These are phyloP conservation scores for Wallemia hederae DNA, from an alignment of 1,284 basidiomycete species.

Conservation along the genomic window DNA sequence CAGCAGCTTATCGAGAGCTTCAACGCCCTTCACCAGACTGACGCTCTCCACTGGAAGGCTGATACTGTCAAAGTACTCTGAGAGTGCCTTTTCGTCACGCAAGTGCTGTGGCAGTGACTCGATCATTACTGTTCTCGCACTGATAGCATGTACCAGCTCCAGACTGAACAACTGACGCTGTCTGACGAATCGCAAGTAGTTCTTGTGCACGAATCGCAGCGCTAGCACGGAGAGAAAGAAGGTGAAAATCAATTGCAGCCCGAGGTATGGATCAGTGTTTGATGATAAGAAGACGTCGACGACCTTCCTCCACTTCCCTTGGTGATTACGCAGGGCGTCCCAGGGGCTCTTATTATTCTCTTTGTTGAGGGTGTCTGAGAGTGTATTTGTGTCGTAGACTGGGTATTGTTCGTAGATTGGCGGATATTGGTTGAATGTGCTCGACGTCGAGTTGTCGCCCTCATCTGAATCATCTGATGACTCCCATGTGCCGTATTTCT, in stretches of 20 bases:
- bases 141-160: conserved; percentile 74
- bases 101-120: conserved; percentile 54
- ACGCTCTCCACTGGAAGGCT: conserved; percentile 57
- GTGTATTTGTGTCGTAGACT: no score
- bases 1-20: conserved; percentile 37
- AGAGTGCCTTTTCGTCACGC: conserved; percentile 50
- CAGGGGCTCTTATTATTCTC: neutral
- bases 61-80: conserved; percentile 78
- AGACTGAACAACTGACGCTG: conserved; percentile 74
- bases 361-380: neutral
- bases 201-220: conserved; percentile 56
- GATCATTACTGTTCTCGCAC: conserved; percentile 71
- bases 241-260: conserved; percentile 67
- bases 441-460: conserved; percentile 10
- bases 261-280: conserved; percentile 58
- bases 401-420: conserved; percentile 6
- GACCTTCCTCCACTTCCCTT: conserved; percentile 9
- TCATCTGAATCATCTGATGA: conserved; percentile 28
- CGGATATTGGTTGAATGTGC: conserved; percentile 1
- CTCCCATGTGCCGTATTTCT: conserved; percentile 41
- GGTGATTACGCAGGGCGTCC: conserved; percentile 5
- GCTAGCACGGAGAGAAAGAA: conserved; percentile 70
- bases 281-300: conserved; percentile 52
- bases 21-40: conserved; percentile 57
- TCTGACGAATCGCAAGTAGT: conserved; percentile 68